These are phyloP conservation scores for Fusarium sp. DNA, from an alignment of 2,329 filamentous ascomycete species.

Conservation along the genomic window DNA sequence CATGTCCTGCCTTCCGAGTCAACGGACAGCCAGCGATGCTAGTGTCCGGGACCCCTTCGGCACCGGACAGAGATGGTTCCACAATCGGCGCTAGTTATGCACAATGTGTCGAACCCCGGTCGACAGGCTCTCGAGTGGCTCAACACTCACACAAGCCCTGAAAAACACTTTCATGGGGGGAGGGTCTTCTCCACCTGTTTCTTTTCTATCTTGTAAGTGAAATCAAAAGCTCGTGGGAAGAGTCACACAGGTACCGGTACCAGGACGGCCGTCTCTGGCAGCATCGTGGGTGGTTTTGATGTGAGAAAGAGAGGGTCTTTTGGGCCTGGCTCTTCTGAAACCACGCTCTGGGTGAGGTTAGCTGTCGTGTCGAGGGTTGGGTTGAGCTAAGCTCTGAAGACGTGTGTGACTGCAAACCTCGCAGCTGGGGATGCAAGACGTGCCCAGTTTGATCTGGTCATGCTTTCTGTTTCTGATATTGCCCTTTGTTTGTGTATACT, in stretches of 20 bases:
- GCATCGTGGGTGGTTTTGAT: constrained; percentile 39
- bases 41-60: constrained; percentile 41
- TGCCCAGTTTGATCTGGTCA: constrained; percentile 16
- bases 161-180: constrained; percentile 19
- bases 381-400: background rate
- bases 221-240: too few species aligned
- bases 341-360: constrained; percentile 40
- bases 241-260: constrained; percentile 38
- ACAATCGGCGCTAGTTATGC: constrained; percentile 46
- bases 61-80: constrained; percentile 41
- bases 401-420: background rate
- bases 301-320: constrained; percentile 39
- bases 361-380: background rate
- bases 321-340: constrained; percentile 31
- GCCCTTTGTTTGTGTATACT: background rate
- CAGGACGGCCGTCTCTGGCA: constrained; percentile 26
- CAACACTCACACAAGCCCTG: constrained; percentile 17
- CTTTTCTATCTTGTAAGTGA: constrained; percentile 36
- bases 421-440: constrained; percentile 29
- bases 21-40: constrained; percentile 33
- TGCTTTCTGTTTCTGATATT: constrained; percentile 1
- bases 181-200: constrained; percentile 24
- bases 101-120: constrained; percentile 51
- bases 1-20: constrained; percentile 17
- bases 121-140: constrained; percentile 25